Base-by-base conservation (phyloP, 192 early-diverging fungal genomes). In the Linnemannia elongata region DNA sequence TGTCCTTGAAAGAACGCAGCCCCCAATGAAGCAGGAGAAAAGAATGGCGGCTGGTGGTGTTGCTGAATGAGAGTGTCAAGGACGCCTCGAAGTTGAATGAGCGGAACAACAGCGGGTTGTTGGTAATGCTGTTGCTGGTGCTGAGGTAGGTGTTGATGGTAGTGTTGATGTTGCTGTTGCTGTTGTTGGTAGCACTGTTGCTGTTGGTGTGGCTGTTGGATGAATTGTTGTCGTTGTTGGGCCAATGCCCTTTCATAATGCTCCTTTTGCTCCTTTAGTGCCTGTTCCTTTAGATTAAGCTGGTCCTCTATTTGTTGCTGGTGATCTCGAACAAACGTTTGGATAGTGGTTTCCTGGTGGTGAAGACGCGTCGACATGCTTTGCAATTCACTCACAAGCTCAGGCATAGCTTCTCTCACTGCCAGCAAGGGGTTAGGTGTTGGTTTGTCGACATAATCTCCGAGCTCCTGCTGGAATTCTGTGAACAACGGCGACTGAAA, bases 401-500 rank as follows among this genome's bases (percentile, higher is more conserved):
- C 42, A 33, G 77, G 77, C 22, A 78, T 52, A 3, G 44, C 60
- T n/a, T 69, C 77, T 17, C 15, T 44, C 15, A 35, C 41, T 17
- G 35, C 8, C 15, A 66, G 78, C 6, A 73, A 18, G 3, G 49
- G 52, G 27, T 79, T 52, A 9, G 71, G 52, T 7, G 39, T 54
- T 3, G 44, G 27, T 6, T 20, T 66, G 3, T 81, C 45, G n/a
- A 75, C 39, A 47, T 38, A 72, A 8, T 8, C 68, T 6, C 27
- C 38, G 39, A 75, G 66, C 6, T 74, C 72, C 30, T 69, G 38
- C 72, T 35, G 72, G 27, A 74, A 81, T 20, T 9, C 45, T 41
- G 27, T n/a, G 17, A 75, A 81, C 72, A 52, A 27, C 8, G 71
- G 30, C 2, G 63, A 75, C 57, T 66, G 35, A 45, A 81, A 81